phyloP scores from a whole-genome alignment of 2,329 filamentous ascomycete genomes.

The Calonectria pseudoturangicola region DNA sequence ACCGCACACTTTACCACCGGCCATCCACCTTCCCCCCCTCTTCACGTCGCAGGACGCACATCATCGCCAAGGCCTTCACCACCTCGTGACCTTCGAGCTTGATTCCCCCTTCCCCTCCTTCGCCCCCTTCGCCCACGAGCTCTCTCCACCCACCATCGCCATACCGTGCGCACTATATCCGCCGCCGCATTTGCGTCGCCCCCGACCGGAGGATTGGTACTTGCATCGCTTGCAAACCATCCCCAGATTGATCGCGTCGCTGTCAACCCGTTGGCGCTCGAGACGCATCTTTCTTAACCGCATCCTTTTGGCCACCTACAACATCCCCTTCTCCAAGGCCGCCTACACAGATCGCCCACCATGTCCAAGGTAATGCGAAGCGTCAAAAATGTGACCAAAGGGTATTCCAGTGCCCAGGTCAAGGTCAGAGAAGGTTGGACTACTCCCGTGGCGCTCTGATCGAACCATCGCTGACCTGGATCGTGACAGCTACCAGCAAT shows the following conservation, averaged over 20 bases:
- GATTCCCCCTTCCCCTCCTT: slow-evolving; percentile 50
- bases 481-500: slow-evolving; percentile 91
- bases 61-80: slow-evolving; percentile 41
- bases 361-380: slow-evolving; percentile 99
- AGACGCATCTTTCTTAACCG: slow-evolving; percentile 42
- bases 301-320: slow-evolving; percentile 25
- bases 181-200: slow-evolving; percentile 43
- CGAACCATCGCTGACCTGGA: slow-evolving; percentile 45
- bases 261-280: slow-evolving; percentile 49
- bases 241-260: slow-evolving; percentile 42
- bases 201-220: slow-evolving; percentile 28
- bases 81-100: slow-evolving; percentile 50
- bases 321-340: slow-evolving; percentile 31
- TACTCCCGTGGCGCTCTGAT: slow-evolving; percentile 15
- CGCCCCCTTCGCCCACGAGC: slow-evolving; percentile 41
- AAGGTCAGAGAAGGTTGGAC: slow-evolving; percentile 95
- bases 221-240: slow-evolving; percentile 35
- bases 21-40: slow-evolving; percentile 32
- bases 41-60: slow-evolving; percentile 43
- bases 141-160: slow-evolving; percentile 41
- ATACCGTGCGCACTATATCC: slow-evolving; percentile 46
- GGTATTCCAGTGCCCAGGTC: slow-evolving; percentile 96
- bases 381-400: slow-evolving; percentile 99
- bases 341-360: slow-evolving; percentile 57
- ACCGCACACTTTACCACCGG: slow-evolving; percentile 22